Evolutionary conservation across 1,284 basidiomycete species (phyloP).

Genomic region (Cutaneotrichosporon sp.): DNA sequence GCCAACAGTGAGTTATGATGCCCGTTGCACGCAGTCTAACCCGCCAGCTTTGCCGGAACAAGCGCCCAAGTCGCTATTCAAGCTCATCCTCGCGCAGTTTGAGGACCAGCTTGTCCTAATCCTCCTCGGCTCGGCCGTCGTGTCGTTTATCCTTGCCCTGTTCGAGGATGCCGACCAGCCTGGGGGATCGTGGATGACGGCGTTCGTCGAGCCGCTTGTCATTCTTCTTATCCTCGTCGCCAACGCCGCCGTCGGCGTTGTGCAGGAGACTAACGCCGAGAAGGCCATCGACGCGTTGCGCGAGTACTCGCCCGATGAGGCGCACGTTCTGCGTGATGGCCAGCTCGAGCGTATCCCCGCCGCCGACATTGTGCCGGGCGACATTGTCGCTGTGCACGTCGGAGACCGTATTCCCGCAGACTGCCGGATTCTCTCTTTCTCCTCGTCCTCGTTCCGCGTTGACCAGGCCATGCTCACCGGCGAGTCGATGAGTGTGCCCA

Average conservation of each 20-base stretch:
- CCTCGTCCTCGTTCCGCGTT: conserved; percentile 75
- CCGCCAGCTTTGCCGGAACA: conserved; percentile 76
- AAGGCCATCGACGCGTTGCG: conserved; percentile 93
- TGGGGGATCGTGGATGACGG: conserved; percentile 59
- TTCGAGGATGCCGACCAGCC: conserved; percentile 63
- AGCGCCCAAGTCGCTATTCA: conserved; percentile 81
- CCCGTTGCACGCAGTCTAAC: conserved; percentile 5
- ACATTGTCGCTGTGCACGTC: conserved; percentile 80
- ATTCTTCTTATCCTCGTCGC: conserved; percentile 90
- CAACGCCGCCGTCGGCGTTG: conserved; percentile 88
- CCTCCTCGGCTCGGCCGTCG: conserved; percentile 79
- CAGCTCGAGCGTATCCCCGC: conserved; percentile 70
- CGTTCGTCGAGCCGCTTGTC: conserved; percentile 87
- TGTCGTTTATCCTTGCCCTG: conserved; percentile 83
- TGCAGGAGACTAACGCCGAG: conserved; percentile 92
- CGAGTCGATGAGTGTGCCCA: conserved; percentile 81
- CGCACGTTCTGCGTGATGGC: conserved; percentile 75
- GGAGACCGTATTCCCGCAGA: conserved; percentile 94
- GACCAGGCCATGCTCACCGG: conserved; percentile 94
- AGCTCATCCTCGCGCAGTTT: conserved; percentile 94
- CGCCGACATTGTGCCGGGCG: conserved; percentile 83
- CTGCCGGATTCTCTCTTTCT: conserved; percentile 78
- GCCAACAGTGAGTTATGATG: conserved; percentile 62
- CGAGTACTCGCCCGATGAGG: conserved; percentile 92
- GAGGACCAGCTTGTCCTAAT: conserved; percentile 95